Evolutionary conservation across 2,329 filamentous ascomycete species (phyloP).

Genomic region (Bipolaris bicolor): DNA sequence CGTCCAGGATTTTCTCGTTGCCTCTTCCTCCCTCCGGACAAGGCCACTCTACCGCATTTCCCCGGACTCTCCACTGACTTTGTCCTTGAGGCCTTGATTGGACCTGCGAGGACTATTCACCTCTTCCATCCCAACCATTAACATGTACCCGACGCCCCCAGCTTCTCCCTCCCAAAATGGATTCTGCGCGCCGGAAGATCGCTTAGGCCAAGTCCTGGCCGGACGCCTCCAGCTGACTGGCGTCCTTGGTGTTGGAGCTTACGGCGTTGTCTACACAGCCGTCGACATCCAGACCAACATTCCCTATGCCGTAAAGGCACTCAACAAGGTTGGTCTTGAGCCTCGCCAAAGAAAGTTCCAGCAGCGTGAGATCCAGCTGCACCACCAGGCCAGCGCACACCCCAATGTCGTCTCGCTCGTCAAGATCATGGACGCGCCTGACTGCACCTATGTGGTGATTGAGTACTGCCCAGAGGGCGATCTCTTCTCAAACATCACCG

Average conservation of each 20-base stretch:
- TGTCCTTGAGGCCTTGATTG: conserved; percentile 51
- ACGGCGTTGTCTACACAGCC: conserved; percentile 93
- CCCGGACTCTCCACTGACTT: conserved; percentile 31
- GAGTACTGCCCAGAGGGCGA: conserved; percentile 98
- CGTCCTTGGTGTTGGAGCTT: conserved; percentile 91
- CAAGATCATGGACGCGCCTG: conserved; percentile 88
- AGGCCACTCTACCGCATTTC: conserved; percentile 9
- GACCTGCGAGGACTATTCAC: conserved; percentile 47
- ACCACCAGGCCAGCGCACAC: conserved; percentile 87
- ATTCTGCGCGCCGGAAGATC: conserved; percentile 71
- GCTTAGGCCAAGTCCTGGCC: conserved; percentile 82
- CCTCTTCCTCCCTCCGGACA: conserved; percentile 13
- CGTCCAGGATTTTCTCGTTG: neutral
- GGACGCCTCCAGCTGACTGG: conserved; percentile 81
- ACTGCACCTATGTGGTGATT: conserved; percentile 95
- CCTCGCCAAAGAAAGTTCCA: conserved; percentile 87
- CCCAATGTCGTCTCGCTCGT: conserved; percentile 92
- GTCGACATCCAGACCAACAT: conserved; percentile 80
- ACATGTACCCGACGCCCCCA: conserved; percentile 59
- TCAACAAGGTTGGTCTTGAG: conserved; percentile 94
- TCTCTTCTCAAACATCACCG: conserved; percentile 96
- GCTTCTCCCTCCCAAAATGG: conserved; percentile 55
- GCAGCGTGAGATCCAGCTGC: conserved; percentile 88
- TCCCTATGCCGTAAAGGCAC: conserved; percentile 92
- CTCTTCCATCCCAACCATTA: conserved; percentile 8